Evolutionary conservation across 2,329 filamentous ascomycete species (phyloP), one percentile per base, ranked within the genome.

Genomic region (Didymella pomorum): DNA sequence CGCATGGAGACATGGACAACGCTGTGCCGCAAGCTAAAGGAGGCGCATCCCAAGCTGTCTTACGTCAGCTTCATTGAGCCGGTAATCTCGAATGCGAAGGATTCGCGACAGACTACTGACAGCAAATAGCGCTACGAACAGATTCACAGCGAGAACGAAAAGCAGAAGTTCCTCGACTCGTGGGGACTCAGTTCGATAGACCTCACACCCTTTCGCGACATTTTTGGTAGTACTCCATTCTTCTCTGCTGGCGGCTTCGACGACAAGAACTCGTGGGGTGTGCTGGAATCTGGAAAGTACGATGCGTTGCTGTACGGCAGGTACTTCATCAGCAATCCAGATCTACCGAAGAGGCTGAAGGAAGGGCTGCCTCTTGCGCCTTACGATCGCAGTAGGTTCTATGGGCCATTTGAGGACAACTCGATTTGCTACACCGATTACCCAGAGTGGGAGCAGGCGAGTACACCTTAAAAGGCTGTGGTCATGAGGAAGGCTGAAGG

Each of bases 51-150:
- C 0, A 63, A 70, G 4, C 68, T 86, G n/a, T 80, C 80, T 2
- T 86, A 86, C 60, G 80, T 86, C 16, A 83, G 81, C 72, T 83
- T 86, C 43, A 77, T 86, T 46, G 84, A 86, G 70, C 83, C 83
- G 35, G 68, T 70, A 41, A 66, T 62, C 1, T 2, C 5, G 12
- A 11, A 16, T 5, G 12, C n/a, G 5, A 8, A 3, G 9, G 35
- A 4, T 1, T n/a, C 4, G 7, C 11, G 8, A 70, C 74, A 60
- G 26, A 64, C 51, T 58, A 79, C 16, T 85, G 18, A 58, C 29
- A 14, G 1, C 18, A 18, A 2, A 1, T 20, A 72, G 69, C 67
- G 81, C 16, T 85, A 79, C 66, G 83, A 86, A 56, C 83, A 86
- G 67, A 78, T 85, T 35, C 79, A 81, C 62, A 81, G 77, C 28